phyloP scores from a whole-genome alignment of 108 stramenopile species.

The Cyclotella baltica region DNA sequence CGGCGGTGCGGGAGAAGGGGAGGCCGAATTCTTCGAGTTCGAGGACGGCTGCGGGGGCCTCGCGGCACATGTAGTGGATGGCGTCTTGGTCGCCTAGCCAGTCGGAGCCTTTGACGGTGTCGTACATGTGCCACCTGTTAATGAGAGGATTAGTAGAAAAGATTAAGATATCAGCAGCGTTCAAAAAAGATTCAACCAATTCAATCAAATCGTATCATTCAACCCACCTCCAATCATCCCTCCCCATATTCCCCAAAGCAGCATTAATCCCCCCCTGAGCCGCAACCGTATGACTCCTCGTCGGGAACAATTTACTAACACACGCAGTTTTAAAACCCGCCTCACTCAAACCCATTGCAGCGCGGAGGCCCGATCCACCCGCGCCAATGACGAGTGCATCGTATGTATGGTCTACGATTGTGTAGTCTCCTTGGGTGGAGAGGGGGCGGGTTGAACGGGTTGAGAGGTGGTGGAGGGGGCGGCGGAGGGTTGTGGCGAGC shows the following conservation, averaged over 20 bases:
- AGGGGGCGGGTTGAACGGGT: constrained; percentile 15
- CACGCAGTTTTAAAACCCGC: constrained; percentile 99
- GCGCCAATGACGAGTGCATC: constrained; percentile 99
- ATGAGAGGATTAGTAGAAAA: neutral
- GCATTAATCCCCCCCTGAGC: constrained; percentile 99
- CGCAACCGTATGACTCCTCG: constrained; percentile 98
- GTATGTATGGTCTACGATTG: constrained; percentile 97
- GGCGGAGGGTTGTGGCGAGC: constrained; percentile 23
- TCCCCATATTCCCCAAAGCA: constrained; percentile 94
- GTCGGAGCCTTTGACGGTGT: constrained; percentile 99
- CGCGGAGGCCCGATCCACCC: constrained; percentile 97
- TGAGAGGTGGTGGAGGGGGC: constrained; percentile 14
- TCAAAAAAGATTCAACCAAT: neutral
- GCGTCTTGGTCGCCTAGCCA: constrained; percentile 99
- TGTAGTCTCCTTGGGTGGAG: constrained; percentile 78
- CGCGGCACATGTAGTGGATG: constrained; percentile 99
- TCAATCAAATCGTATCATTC: neutral
- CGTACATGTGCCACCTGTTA: constrained; percentile 97
- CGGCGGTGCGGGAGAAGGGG: constrained; percentile 95
- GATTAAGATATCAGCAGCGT: constrained; percentile 44
- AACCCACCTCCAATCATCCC: constrained; percentile 82
- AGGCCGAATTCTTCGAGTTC: constrained; percentile 97
- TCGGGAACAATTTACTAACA: constrained; percentile 99
- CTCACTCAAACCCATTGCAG: constrained; percentile 98
- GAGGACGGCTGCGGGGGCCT: constrained; percentile 96